Conservation (phyloP, 2,329 filamentous ascomycete species). For the Colletotrichum zoysiae region DNA sequence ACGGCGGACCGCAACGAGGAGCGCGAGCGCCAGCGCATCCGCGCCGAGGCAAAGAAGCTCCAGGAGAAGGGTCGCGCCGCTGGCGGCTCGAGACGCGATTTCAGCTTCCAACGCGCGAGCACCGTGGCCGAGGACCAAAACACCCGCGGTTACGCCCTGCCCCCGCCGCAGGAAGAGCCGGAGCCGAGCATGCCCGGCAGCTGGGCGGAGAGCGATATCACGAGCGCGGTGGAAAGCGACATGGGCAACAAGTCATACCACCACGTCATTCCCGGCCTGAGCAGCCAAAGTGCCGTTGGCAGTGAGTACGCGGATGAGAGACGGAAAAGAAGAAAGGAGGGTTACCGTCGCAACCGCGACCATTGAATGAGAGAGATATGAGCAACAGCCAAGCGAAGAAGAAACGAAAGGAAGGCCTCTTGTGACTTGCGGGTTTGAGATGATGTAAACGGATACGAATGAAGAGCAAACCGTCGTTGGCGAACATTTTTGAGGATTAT, state of each 20-base stretch:
- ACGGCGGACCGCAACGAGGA: conserved; percentile 66
- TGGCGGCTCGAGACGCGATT: conserved; percentile 58
- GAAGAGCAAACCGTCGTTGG: conserved; percentile 9
- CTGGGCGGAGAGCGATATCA: conserved; percentile 56
- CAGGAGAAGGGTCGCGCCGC: conserved; percentile 63
- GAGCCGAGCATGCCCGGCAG: conserved; percentile 50
- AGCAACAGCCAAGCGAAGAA: neutral
- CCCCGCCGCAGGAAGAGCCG: conserved; percentile 43
- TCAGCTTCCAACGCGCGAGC: conserved; percentile 64
- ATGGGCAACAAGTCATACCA: conserved; percentile 70
- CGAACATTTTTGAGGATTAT: conserved; percentile 17
- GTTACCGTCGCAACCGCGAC: conserved; percentile 48
- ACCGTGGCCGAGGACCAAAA: conserved; percentile 49
- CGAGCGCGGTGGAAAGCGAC: conserved; percentile 56
- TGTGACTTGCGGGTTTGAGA: neutral
- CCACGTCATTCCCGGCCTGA: conserved; percentile 66
- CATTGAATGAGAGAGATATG: conserved; percentile 4
- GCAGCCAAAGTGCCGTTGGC: conserved; percentile 49
- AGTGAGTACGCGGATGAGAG: conserved; percentile 59
- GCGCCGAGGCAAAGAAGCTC: conserved; percentile 68
- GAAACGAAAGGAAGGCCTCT: neutral
- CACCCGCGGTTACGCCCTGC: conserved; percentile 43
- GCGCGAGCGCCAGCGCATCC: conserved; percentile 67
- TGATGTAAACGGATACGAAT: neutral
- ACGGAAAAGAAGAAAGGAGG: conserved; percentile 55